A percentile compares a stretch with the other conserved stretches of the same genome.
Conservation (phyloP, 2,329 filamentous ascomycete species). For the Alternaria novae-zelandiae region DNA sequence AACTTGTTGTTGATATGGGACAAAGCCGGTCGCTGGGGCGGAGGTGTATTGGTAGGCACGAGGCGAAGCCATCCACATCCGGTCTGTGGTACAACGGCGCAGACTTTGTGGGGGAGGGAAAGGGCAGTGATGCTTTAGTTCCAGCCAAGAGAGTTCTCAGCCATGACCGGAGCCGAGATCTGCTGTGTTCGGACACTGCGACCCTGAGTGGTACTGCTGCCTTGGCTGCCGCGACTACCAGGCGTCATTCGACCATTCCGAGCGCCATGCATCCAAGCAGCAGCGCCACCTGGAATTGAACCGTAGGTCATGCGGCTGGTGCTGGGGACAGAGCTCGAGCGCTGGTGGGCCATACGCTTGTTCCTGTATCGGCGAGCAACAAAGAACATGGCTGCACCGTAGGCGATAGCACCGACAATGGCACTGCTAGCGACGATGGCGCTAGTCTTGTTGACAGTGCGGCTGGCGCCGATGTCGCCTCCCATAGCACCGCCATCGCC, state of each 20-base stretch:
- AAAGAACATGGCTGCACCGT: conserved; percentile 93
- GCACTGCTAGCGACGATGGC: conserved; percentile 77
- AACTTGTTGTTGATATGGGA: conserved; percentile 3
- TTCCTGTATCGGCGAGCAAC: conserved; percentile 89
- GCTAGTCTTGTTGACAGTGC: conserved; percentile 68
- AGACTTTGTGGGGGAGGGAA: conserved; percentile 16
- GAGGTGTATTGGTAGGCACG: conserved; percentile 30
- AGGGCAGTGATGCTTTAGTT: conserved; percentile 64
- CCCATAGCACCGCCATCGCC: conserved; percentile 58
- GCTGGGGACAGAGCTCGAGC: conserved; percentile 77
- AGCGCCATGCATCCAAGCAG: conserved; percentile 57
- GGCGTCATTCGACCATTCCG: conserved; percentile 50
- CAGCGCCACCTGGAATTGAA: conserved; percentile 51
- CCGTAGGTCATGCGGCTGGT: conserved; percentile 61
- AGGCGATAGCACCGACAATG: conserved; percentile 79
- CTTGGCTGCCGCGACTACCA: conserved; percentile 49
- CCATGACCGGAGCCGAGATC: conserved; percentile 89
- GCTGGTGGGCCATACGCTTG: conserved; percentile 78
- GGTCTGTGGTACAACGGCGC: conserved; percentile 41
- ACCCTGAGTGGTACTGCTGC: conserved; percentile 66
- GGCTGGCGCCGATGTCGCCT: conserved; percentile 58
- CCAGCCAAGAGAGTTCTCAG: conserved; percentile 95
- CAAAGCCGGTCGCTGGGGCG: conserved; percentile 8
- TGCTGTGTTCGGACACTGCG: conserved; percentile 70
- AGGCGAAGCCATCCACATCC: conserved; percentile 13